These are phyloP conservation scores for Fusarium algeriense DNA, from an alignment of 2,329 filamentous ascomycete species.

Conservation along the genomic window DNA sequence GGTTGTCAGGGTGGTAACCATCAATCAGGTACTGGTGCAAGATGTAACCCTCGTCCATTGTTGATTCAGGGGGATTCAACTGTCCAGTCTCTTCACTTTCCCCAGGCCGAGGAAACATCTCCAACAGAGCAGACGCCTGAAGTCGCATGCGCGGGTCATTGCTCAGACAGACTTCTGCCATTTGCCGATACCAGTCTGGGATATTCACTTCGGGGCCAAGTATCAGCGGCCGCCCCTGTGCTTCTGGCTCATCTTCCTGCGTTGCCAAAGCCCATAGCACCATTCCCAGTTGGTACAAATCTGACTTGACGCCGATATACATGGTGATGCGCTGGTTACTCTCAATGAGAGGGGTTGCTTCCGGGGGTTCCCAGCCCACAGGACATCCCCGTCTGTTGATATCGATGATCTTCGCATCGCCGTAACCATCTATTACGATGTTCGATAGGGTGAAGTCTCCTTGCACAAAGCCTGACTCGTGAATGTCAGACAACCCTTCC, in stretches of 20 bases:
- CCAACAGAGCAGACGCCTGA: slow-evolving; percentile 78
- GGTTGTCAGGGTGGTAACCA: slow-evolving; percentile 50
- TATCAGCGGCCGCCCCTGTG: slow-evolving; percentile 76
- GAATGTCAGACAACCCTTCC: slow-evolving; percentile 88
- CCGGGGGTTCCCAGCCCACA: slow-evolving; percentile 96
- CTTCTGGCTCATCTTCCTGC: slow-evolving; percentile 90
- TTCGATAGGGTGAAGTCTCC: slow-evolving; percentile 98
- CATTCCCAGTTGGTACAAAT: slow-evolving; percentile 97
- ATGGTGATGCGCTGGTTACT: slow-evolving; percentile 92
- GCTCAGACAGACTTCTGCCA: slow-evolving; percentile 83
- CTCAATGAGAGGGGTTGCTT: slow-evolving; percentile 86
- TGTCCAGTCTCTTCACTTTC: slow-evolving; percentile 26
- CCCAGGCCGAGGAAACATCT: slow-evolving; percentile 69
- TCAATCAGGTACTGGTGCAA: slow-evolving; percentile 56
- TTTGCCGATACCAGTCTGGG: slow-evolving; percentile 81
- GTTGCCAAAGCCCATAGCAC: slow-evolving; percentile 92
- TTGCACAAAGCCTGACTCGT: slow-evolving; percentile 96
- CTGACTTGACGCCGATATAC: slow-evolving; percentile 98
- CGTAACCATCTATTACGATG: slow-evolving; percentile 87
- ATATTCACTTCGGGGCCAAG: slow-evolving; percentile 71
- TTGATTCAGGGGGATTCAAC: slow-evolving; percentile 51
- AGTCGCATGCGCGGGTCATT: slow-evolving; percentile 78
- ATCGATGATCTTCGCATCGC: slow-evolving; percentile 96
- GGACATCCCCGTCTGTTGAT: slow-evolving; percentile 98
- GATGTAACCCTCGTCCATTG: slow-evolving; percentile 56